Percentiles rank a stretch among this genome's conserved stretches.
phyloP scores from a whole-genome alignment of 2,329 filamentous ascomycete species.

The Dactylellina sp. region DNA sequence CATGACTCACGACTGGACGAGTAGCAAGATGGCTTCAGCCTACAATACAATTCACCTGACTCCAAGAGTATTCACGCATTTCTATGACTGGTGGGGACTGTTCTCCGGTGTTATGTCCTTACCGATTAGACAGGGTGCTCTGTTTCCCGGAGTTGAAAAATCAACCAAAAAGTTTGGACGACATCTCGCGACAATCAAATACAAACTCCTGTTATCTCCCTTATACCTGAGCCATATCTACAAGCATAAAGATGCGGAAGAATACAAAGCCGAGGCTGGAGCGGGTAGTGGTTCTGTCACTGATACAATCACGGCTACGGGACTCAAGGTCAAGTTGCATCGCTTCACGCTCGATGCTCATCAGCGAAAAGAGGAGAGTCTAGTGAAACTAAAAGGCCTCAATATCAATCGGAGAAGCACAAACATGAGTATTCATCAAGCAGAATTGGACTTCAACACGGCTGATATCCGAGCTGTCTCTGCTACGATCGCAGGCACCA shows the following conservation, averaged over 20 bases:
- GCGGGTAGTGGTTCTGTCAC: conserved; percentile 69
- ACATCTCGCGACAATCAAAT: conserved; percentile 98
- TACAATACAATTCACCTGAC: conserved; percentile 97
- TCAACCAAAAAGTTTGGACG: conserved; percentile 98
- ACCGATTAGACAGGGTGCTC: conserved; percentile 87
- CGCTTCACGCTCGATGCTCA: conserved; percentile 98
- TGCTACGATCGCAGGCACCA: conserved; percentile 85
- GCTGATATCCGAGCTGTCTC: conserved; percentile 94
- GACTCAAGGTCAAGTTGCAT: conserved; percentile 94
- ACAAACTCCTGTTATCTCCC: conserved; percentile 90
- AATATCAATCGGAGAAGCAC: conserved; percentile 84
- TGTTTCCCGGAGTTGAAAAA: conserved; percentile 94
- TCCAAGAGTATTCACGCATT: conserved; percentile 96
- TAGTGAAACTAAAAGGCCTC: conserved; percentile 77
- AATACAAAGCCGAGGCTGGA: conserved; percentile 71
- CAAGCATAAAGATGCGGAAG: conserved; percentile 93
- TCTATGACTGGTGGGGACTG: conserved; percentile 97
- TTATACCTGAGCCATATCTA: conserved; percentile 97
- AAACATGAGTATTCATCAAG: conserved; percentile 94
- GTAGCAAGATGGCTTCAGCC: conserved; percentile 80
- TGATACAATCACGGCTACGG: conserved; percentile 85
- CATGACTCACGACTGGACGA: conserved; percentile 85
- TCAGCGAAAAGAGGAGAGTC: conserved; percentile 82
- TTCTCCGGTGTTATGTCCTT: conserved; percentile 95
- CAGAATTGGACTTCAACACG: conserved; percentile 88